These are phyloP conservation scores for Jatropha podagrica DNA, from an alignment of 441 rosid genomes.

Conservation along the genomic window DNA sequence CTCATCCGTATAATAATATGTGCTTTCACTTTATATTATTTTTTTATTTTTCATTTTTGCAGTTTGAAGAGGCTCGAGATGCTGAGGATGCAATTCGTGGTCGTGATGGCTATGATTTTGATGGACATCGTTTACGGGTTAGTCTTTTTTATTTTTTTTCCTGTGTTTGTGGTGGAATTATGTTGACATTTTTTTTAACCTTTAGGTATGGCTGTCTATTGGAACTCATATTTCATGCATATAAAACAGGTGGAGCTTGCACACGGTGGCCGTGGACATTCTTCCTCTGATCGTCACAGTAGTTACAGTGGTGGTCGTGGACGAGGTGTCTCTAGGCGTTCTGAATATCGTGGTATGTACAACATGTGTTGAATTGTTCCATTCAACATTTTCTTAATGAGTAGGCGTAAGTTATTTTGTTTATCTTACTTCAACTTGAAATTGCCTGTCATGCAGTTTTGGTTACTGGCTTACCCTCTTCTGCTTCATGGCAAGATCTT, in stretches of 20 bases:
- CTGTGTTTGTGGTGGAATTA: neutral
- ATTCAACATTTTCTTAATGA: neutral
- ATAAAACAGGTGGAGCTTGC: slow-evolving; percentile 82
- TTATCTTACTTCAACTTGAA: slow-evolving; percentile 7
- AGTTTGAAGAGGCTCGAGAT: slow-evolving; percentile 92
- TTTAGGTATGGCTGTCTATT: neutral
- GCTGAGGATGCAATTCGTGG: slow-evolving; percentile 96
- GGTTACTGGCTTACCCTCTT: slow-evolving; percentile 88
- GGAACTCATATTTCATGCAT: slow-evolving; percentile 1
- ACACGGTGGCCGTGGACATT: slow-evolving; percentile 81
- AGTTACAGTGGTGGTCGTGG: slow-evolving; percentile 59
- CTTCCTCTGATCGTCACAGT: slow-evolving; percentile 74
- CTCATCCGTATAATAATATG: neutral
- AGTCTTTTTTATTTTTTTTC: slow-evolving; percentile 21
- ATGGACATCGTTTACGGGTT: slow-evolving; percentile 80
- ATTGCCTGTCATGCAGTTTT: slow-evolving; percentile 47
- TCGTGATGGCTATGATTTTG: slow-evolving; percentile 94
- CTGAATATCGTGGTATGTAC: slow-evolving; percentile 87
- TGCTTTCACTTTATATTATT: neutral
- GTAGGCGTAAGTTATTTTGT: neutral
- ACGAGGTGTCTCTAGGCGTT: slow-evolving; percentile 68
- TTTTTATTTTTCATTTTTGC: slow-evolving; percentile 20
- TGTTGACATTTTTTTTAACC: neutral
- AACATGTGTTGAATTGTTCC: neutral
- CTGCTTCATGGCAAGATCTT: slow-evolving; percentile 99